Base-by-base conservation (phyloP, 305 asterid species). In the Withania somnifera region DNA sequence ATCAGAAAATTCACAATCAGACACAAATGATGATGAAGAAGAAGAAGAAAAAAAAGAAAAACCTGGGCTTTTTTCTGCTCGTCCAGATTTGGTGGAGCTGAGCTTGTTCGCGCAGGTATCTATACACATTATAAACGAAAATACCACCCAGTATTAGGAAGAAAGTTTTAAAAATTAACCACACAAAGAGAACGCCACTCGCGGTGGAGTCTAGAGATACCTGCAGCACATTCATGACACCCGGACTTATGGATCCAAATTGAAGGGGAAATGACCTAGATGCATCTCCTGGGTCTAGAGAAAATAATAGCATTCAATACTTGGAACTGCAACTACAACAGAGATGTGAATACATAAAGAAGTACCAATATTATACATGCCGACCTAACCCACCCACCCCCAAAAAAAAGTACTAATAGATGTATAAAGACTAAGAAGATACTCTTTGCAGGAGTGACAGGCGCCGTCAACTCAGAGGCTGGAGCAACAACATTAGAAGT, bases 31-130 rank as follows among this genome's bases (percentile, higher is more conserved):
- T 38, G 20, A 19, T 19, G 34, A 24, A 4, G 36, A 61, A 58
- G 20, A 19, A 34, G 34, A 24, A 4, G 36, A 79, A 58, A 58
- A 4, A 22, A 79, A 58, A 58, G 6, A 10, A 80, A 45, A 45
- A 80, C 83, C 99, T 92, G 97, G 58, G 87, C 93, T 42, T 89
- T 90, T 84, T 88, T 93, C 87, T 95, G 99, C 90, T 94, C 99
- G 83, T 92, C 98, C 90, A 95, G 86, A 88, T 90, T 94, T 22
- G 99, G 99, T 52, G 99, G 98, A 76, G 99, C 99, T 36, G 99
- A 94, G 90, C 93, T 94, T 83, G 99, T 96, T 81, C 98, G 86
- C 34, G 97, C 92, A 77, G 98, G 99, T 64, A 80, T 69, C 83
- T 80, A 51, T 24, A 64, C 30, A 30, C 66, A 80, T 61, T 63